phyloP scores from a whole-genome alignment of 2,329 filamentous ascomycete species.

The Pleurostoma richardsiae region DNA sequence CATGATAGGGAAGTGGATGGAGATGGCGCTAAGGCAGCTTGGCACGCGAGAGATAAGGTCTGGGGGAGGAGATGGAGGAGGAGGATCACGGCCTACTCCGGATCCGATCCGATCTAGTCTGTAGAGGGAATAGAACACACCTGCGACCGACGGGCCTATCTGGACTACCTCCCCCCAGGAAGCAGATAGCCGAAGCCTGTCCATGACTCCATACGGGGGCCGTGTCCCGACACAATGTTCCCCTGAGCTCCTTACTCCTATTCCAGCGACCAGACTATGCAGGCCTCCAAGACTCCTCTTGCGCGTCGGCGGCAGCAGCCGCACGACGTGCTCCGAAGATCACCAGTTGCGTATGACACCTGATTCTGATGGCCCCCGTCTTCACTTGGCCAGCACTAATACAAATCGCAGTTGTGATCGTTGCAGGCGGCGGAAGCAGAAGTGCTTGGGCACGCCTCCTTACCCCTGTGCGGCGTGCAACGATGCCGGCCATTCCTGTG shows the following conservation, averaged over 20 bases:
- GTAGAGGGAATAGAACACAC: no score
- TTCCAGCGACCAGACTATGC: slow-evolving; percentile 1
- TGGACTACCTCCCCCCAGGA: no score
- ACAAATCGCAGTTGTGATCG: slow-evolving; percentile 2
- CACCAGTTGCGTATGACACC: slow-evolving; percentile 6
- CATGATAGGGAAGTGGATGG: slow-evolving; percentile 3
- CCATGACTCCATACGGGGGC: background rate
- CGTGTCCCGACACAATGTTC: background rate
- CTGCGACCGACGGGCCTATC: no score
- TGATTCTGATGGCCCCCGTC: background rate
- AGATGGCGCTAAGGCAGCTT: background rate
- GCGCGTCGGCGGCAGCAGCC: slow-evolving; percentile 5
- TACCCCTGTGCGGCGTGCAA: slow-evolving; percentile 5
- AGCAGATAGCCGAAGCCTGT: no score
- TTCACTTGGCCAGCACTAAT: background rate
- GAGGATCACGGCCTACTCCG: no score
- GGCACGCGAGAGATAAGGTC: background rate
- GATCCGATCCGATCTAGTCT: no score
- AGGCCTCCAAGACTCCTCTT: background rate
- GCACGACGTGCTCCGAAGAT: slow-evolving; percentile 5
- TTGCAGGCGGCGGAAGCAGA: slow-evolving; percentile 6
- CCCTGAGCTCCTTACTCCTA: background rate
- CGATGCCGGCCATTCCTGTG: slow-evolving; percentile 2
- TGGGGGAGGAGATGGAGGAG: background rate
- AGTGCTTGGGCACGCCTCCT: slow-evolving; percentile 5